Evolutionary conservation across 1,139 yeast species (phyloP).

Genomic region (Torulaspora pretoriensis): DNA sequence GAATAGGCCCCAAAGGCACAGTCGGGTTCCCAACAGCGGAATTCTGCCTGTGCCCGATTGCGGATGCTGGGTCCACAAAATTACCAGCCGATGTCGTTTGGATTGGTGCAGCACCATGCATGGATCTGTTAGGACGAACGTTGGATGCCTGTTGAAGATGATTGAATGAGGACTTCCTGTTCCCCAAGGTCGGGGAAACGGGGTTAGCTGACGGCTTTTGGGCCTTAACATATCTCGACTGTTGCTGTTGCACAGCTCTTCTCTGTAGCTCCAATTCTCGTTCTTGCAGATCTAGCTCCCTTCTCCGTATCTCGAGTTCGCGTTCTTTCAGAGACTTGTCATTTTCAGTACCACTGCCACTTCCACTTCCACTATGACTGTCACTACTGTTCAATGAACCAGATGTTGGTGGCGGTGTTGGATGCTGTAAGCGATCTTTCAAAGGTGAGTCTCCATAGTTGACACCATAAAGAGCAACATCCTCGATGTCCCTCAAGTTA

Average conservation of each 20-base stretch:
- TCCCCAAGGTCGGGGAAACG: slow-evolving; percentile 12
- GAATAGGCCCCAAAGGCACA: slow-evolving; percentile 11
- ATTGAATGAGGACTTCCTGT: slow-evolving; percentile 29
- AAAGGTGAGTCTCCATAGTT: slow-evolving; percentile 32
- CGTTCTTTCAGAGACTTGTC: slow-evolving; percentile 27
- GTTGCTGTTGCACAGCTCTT: slow-evolving; percentile 30
- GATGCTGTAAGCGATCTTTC: slow-evolving; percentile 10
- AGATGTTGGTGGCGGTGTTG: slow-evolving; percentile 9
- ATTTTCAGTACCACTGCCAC: slow-evolving; percentile 9
- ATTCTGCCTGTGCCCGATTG: slow-evolving; percentile 10
- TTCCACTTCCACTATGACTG: slow-evolving; percentile 11
- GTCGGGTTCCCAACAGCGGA: slow-evolving; percentile 14
- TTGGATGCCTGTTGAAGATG: slow-evolving; percentile 24
- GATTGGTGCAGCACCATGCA: slow-evolving; percentile 30
- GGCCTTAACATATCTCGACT: slow-evolving; percentile 13
- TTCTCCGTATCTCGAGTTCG: slow-evolving; percentile 44
- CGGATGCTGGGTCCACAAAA: slow-evolving; percentile 22
- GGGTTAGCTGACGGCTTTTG: slow-evolving; percentile 10
- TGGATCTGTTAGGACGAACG: slow-evolving; percentile 22
- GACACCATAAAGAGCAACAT: slow-evolving; percentile 33
- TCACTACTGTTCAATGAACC: slow-evolving; percentile 8
- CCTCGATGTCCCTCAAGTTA: slow-evolving; percentile 33
- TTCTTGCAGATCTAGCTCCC: slow-evolving; percentile 44
- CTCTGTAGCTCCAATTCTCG: slow-evolving; percentile 41
- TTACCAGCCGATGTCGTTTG: slow-evolving; percentile 19